Base-by-base conservation (phyloP, 768 basidiomycete genomes). In the Hydnum rufescens region DNA sequence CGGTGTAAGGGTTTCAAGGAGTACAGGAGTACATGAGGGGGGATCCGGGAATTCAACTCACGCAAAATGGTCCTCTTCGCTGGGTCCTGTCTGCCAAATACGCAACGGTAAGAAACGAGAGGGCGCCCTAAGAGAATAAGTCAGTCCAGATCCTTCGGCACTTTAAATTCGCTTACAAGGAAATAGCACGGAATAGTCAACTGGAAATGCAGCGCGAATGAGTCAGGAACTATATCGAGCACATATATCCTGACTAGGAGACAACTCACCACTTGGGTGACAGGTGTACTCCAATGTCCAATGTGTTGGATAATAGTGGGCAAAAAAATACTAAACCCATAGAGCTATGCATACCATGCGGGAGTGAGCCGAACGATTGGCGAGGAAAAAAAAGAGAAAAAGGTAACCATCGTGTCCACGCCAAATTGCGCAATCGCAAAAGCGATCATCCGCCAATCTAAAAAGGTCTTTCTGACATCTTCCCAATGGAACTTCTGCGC, bases 361-460 rank as follows among this genome's bases (percentile, higher is more conserved):
- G 49, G 25, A 8, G 8, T 13, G 16, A 8, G 8, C 6, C 8
- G 25, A 6, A 47, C 4, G 8, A 19, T 42, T 6, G 36, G 31
- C 16, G 50, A 32, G 29, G n/a, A n/a, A 4, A 4, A 51, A 32
- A 5, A 32, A 25, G 32, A 23, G 18, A 8, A 26, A 16, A 47
- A 28, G 25, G 8, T 8, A 8, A 49, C 6, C 43, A 53, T 55
- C 5, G 51, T 53, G 32, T 53, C 52, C 6, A 44, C 43, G 16
- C 54, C 54, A 32, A 55, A 55, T 32, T 53, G 46, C 16, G 42
- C 54, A n/a, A 53, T 22, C 8, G 54, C 52, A 30, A 56, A 56
- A 4, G 32, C 47, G 16, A 22, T 39, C 13, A 53, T 32, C 32
- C 44, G 49, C 46, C 46, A 49, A 25, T 53, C 46, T 29, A 26